A percentile compares a stretch with the other conserved stretches of the same genome.
These are phyloP conservation scores for Plasmodium adleri DNA, from an alignment of 169 alveolate species.

Conservation along the genomic window DNA sequence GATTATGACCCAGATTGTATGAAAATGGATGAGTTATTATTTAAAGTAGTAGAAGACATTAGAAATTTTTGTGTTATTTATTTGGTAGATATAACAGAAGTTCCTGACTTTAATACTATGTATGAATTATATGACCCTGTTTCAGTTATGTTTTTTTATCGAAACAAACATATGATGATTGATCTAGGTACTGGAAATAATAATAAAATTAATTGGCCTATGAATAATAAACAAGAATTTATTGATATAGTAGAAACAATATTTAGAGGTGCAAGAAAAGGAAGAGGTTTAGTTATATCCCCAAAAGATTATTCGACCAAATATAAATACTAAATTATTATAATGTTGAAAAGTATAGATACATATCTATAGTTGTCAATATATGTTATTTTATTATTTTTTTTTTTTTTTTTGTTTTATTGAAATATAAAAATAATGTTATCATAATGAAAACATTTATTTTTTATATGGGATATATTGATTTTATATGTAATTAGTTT, in stretches of 20 bases:
- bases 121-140: conserved; percentile 99
- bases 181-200: conserved; percentile 99
- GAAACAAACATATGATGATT: conserved; percentile 99
- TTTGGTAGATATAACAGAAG: conserved; percentile 98
- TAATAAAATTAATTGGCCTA: conserved; percentile 98
- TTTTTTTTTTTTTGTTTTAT: too few relatives aligned
- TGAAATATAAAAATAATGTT: too few relatives aligned
- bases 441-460: too few relatives aligned
- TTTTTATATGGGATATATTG: too few relatives aligned
- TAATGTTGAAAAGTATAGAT: background rate
- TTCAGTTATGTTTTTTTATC: conserved; percentile 98
- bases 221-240: conserved; percentile 97
- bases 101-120: conserved; percentile 99
- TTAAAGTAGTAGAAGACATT: conserved; percentile 96
- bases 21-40: conserved; percentile 98
- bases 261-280: conserved; percentile 98
- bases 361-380: conserved; percentile 4
- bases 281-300: conserved; percentile 97
- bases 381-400: background rate
- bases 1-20: conserved; percentile 98
- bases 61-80: conserved; percentile 97
- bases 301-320: conserved; percentile 97
- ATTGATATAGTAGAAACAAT: conserved; percentile 97
- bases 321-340: conserved; percentile 88
- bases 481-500: too few relatives aligned